These are phyloP conservation scores for Camellia japonica DNA, from an alignment of 148 eudicot genomes.

Conservation along the genomic window DNA sequence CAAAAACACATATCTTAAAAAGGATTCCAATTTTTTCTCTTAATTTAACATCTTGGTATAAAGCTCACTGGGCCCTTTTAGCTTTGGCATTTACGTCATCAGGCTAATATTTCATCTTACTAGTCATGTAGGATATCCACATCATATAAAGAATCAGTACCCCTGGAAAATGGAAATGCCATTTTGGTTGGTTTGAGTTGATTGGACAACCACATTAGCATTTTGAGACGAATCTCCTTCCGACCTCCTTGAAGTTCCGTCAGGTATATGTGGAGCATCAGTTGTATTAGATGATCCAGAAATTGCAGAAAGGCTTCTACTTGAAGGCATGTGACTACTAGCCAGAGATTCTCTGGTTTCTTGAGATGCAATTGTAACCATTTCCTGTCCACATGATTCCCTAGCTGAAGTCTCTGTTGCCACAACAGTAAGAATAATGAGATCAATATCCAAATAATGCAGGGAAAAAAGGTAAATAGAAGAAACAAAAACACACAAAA, in stretches of 20 bases:
- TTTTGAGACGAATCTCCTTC: slow-evolving; percentile 35
- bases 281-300: slow-evolving; percentile 32
- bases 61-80: background rate
- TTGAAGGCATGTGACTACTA: slow-evolving; percentile 27
- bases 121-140: slow-evolving; percentile 6
- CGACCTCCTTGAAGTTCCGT: slow-evolving; percentile 31
- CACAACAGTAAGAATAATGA: background rate
- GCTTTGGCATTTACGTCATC: slow-evolving; percentile 13
- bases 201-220: slow-evolving; percentile 30
- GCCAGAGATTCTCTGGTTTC: slow-evolving; percentile 25
- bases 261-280: slow-evolving; percentile 38
- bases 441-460: background rate
- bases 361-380: slow-evolving; percentile 42
- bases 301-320: slow-evolving; percentile 29
- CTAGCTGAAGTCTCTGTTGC: slow-evolving; percentile 30
- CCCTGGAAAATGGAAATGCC: slow-evolving; percentile 76
- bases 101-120: slow-evolving; percentile 13
- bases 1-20: background rate
- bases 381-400: slow-evolving; percentile 43
- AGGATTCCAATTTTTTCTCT: background rate
- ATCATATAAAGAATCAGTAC: slow-evolving; percentile 26
- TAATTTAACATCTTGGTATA: background rate
- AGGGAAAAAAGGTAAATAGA: background rate
- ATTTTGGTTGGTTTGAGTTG: slow-evolving; percentile 40
- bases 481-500: background rate